Evolutionary conservation across 2,329 filamentous ascomycete species (phyloP).

Genomic region (Alternaria panax): DNA sequence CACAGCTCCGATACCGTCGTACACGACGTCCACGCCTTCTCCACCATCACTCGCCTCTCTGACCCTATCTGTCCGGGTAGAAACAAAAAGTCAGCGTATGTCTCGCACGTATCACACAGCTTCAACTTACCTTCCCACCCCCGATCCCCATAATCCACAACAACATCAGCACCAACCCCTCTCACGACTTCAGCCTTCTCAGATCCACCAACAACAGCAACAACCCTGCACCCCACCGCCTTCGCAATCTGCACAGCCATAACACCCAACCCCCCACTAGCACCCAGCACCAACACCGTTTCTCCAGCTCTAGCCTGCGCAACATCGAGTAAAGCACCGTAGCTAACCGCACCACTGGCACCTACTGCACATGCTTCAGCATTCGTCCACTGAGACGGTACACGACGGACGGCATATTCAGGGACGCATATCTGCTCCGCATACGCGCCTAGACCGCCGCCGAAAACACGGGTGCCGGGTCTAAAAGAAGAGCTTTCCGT

Average conservation of each 20-base stretch:
- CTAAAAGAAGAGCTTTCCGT: conserved; percentile 47
- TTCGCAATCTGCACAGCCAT: conserved; percentile 65
- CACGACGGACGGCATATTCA: conserved; percentile 50
- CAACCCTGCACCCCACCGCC: conserved; percentile 60
- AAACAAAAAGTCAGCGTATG: too few relatives aligned
- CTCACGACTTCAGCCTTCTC: conserved; percentile 56
- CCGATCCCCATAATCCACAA: conserved; percentile 52
- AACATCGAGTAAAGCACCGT: conserved; percentile 57
- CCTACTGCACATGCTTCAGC: conserved; percentile 62
- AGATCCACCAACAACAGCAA: conserved; percentile 60
- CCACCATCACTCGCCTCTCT: conserved; percentile 56
- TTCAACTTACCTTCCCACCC: too few relatives aligned
- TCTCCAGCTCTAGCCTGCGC: conserved; percentile 56
- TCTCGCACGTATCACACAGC: too few relatives aligned
- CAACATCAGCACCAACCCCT: conserved; percentile 52
- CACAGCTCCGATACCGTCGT: conserved; percentile 66
- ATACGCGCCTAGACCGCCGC: conserved; percentile 60
- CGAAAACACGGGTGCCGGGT: conserved; percentile 63
- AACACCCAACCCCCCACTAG: conserved; percentile 63
- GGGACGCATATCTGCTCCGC: conserved; percentile 59
- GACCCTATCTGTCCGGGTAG: too few relatives aligned
- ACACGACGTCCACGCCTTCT: conserved; percentile 64
- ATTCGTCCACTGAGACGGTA: conserved; percentile 58
- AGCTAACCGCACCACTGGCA: conserved; percentile 62
- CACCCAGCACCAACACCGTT: conserved; percentile 63